Conservation (phyloP, 2,329 filamentous ascomycete species). For the Mycosphaerelloides madeirae region DNA sequence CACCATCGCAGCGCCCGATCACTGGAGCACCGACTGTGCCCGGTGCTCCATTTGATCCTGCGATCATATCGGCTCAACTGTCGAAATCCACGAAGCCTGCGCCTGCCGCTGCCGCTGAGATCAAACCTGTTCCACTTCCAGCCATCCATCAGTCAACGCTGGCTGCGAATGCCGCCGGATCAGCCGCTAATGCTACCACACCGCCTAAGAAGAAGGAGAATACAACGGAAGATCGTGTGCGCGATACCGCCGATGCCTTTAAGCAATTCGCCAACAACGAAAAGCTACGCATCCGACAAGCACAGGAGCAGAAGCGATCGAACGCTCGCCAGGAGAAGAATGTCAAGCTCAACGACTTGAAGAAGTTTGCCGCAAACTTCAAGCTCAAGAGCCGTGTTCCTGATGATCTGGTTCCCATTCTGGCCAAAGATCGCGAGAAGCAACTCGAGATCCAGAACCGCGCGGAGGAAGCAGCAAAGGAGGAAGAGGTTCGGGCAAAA, state of each 20-base stretch:
- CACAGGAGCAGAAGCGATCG: constrained; percentile 51
- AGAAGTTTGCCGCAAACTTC: constrained; percentile 91
- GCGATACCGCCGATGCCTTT: constrained; percentile 59
- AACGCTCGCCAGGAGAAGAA: constrained; percentile 70
- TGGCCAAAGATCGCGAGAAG: constrained; percentile 93
- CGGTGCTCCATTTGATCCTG: constrained; percentile 76
- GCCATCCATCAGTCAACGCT: constrained; percentile 1
- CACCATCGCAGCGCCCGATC: constrained; percentile 79
- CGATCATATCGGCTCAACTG: constrained; percentile 85
- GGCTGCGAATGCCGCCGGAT: constrained; percentile 4
- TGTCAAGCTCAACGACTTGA: constrained; percentile 86
- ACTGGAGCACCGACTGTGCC: constrained; percentile 67
- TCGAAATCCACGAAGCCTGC: constrained; percentile 42
- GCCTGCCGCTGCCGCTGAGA: not conserved
- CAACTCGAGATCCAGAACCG: constrained; percentile 90
- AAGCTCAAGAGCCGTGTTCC: constrained; percentile 92
- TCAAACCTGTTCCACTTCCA: not conserved
- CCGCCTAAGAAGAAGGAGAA: constrained; percentile 36
- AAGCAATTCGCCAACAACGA: constrained; percentile 60
- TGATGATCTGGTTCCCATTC: constrained; percentile 83
- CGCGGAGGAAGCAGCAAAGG: constrained; percentile 69
- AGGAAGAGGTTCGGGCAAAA: constrained; percentile 46
- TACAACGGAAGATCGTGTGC: constrained; percentile 57
- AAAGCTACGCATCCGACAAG: constrained; percentile 55
- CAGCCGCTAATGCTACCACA: constrained; percentile 26